Conservation (phyloP, 176 grass and related monocot species). For the Oryza rufipogon region DNA sequence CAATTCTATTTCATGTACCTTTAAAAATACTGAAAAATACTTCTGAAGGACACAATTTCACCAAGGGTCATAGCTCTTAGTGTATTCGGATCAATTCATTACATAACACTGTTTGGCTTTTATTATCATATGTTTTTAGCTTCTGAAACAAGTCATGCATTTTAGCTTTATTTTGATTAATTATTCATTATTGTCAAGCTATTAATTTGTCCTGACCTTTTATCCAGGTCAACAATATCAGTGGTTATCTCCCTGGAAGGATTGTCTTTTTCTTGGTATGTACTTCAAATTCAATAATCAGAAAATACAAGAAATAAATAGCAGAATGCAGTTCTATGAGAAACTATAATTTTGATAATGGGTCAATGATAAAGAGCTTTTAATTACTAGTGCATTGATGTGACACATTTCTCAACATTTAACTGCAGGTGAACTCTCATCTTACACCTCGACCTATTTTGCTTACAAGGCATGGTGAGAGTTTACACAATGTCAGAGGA, state of each 20-base stretch:
- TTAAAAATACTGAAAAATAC: conserved; percentile 13
- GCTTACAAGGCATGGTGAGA: conserved; percentile 97
- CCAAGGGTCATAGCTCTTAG: not conserved
- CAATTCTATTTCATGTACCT: not conserved
- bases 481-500: conserved; percentile 93
- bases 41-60: not conserved
- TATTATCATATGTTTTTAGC: not conserved
- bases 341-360: not conserved
- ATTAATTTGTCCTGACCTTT: conserved; percentile 23
- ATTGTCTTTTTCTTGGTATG: conserved; percentile 99
- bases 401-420: conserved; percentile 24
- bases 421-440: conserved; percentile 95
- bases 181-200: conserved; percentile 25
- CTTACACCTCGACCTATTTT: conserved; percentile 93
- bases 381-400: not conserved
- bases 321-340: conserved; percentile 6
- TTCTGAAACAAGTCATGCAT: conserved; percentile 23
- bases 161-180: not conserved
- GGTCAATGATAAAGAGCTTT: not conserved
- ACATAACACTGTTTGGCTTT: not conserved
- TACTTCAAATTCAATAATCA: conserved; percentile 23
- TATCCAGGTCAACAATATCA: conserved; percentile 96
- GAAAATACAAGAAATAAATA: conserved; percentile 1
- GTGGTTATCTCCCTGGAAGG: conserved; percentile 95
- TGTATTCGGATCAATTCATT: conserved; percentile 10